Conservation (phyloP, 352 stramenopile species). For the Pythium dissimile region DNA sequence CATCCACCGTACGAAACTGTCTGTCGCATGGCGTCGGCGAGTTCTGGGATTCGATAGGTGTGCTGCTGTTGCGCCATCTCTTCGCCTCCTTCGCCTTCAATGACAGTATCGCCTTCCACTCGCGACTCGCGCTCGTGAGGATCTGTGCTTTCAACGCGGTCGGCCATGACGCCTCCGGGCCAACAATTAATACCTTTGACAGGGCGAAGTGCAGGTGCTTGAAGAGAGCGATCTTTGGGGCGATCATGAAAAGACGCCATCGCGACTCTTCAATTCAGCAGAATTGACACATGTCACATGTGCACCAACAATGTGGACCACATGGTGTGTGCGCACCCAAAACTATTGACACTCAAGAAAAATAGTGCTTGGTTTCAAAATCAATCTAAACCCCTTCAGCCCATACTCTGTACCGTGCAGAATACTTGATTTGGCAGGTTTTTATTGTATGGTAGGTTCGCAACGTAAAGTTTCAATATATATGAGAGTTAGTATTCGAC, state of each 20-base stretch:
- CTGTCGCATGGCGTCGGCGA: constrained; percentile 26
- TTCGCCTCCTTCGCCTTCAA: not conserved
- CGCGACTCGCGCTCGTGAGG: constrained; percentile 46
- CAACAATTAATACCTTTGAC: not conserved
- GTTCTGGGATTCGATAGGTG: constrained; percentile 14
- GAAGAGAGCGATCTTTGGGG: not conserved
- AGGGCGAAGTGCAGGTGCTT: not conserved
- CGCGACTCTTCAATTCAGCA: too few species aligned
- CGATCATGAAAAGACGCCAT: not conserved
- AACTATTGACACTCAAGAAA: too few species aligned
- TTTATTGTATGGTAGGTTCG: too few species aligned
- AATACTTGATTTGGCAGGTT: too few species aligned
- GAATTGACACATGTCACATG: too few species aligned
- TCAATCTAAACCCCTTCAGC: too few species aligned
- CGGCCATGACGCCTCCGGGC: constrained; percentile 29
- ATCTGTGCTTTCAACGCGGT: constrained; percentile 36
- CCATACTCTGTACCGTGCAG: too few species aligned
- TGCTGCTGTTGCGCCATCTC: constrained; percentile 12
- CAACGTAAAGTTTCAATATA: too few species aligned
- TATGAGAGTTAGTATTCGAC: too few species aligned
- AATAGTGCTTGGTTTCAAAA: too few species aligned
- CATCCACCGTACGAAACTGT: constrained; percentile 27
- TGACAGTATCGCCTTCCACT: constrained; percentile 17
- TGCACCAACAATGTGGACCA: too few species aligned
- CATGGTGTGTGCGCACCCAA: too few species aligned